Evolutionary conservation across 441 rosid species (phyloP).

Genomic region (Geranium incanum): DNA sequence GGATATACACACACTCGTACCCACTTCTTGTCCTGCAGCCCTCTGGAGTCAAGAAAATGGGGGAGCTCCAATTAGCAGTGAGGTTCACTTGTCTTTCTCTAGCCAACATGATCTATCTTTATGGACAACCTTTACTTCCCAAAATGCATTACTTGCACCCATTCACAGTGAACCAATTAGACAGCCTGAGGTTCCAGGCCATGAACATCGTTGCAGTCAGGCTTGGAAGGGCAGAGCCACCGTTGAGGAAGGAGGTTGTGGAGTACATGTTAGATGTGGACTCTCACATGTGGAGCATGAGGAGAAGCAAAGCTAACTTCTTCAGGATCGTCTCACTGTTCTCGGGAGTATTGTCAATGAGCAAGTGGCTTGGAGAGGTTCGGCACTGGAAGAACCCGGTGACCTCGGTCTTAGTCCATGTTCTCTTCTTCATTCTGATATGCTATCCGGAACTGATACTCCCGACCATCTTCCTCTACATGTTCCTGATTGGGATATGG

Average conservation of each 20-base stretch:
- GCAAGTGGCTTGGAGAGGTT: conserved; percentile 63
- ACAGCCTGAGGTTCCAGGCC: conserved; percentile 72
- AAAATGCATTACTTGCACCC: conserved; percentile 91
- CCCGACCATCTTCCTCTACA: conserved; percentile 74
- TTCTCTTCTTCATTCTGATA: conserved; percentile 56
- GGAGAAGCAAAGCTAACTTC: conserved; percentile 87
- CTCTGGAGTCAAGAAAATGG: conserved; percentile 73
- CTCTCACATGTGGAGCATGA: conserved; percentile 88
- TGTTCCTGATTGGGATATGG: conserved; percentile 73
- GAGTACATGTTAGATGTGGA: conserved; percentile 91
- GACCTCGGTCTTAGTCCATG: conserved; percentile 62
- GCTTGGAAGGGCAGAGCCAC: conserved; percentile 84
- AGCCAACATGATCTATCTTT: conserved; percentile 63
- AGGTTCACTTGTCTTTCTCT: conserved; percentile 64
- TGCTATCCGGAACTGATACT: conserved; percentile 69
- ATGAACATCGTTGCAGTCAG: conserved; percentile 73
- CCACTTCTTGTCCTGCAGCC: conserved; percentile 70
- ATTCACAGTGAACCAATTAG: conserved; percentile 71
- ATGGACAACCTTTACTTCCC: conserved; percentile 72
- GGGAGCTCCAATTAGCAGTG: conserved; percentile 74
- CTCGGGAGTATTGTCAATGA: conserved; percentile 49
- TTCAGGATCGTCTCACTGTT: conserved; percentile 65
- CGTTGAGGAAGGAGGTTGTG: conserved; percentile 73
- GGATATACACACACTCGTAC: conserved; percentile 74
- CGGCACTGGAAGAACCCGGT: conserved; percentile 78